These are phyloP conservation scores for Carex myosuroides DNA, from an alignment of 176 grass and related monocot species.

Conservation along the genomic window DNA sequence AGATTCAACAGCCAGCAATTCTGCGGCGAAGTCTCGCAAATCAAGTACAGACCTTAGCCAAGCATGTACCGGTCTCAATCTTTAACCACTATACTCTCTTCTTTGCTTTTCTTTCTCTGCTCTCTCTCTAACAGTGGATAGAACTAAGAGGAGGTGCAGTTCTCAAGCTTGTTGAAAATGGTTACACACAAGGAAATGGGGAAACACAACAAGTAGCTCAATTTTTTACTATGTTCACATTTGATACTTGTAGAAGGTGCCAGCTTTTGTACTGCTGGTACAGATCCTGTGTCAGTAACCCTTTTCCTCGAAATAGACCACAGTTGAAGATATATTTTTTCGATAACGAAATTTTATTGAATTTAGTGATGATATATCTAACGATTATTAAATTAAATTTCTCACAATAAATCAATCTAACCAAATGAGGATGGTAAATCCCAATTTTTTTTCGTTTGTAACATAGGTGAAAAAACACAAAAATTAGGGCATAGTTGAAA, in stretches of 20 bases:
- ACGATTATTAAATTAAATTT: too few relatives aligned
- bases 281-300: background rate
- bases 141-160: too few relatives aligned
- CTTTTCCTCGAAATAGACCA: background rate
- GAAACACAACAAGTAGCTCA: background rate
- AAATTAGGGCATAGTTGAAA: background rate
- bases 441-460: background rate
- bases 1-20: background rate
- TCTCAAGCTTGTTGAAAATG: background rate
- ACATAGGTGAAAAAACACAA: background rate
- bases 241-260: too few relatives aligned
- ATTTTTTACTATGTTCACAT: background rate
- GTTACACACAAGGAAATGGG: background rate
- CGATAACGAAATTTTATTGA: background rate
- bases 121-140: background rate
- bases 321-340: background rate
- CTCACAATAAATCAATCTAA: background rate
- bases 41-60: background rate
- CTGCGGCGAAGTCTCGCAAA: background rate
- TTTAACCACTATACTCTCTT: background rate
- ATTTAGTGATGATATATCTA: too few relatives aligned
- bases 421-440: too few relatives aligned
- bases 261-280: background rate
- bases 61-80: background rate
- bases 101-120: background rate